phyloP scores from a whole-genome alignment of 805 yeast genomes.

The Yamadazyma sp. region DNA sequence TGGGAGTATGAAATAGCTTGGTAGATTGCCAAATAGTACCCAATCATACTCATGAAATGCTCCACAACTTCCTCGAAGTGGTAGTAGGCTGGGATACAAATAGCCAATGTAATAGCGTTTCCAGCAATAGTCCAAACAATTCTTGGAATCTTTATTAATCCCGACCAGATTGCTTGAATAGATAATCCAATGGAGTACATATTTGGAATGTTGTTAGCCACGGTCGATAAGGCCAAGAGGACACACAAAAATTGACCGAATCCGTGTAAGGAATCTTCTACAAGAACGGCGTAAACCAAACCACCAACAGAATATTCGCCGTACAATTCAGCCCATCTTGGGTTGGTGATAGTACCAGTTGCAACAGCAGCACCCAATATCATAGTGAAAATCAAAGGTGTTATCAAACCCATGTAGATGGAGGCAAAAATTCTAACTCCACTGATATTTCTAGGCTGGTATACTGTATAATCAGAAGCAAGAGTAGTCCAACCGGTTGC shows the following conservation, averaged over 20 bases:
- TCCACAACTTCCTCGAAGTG: conserved; percentile 66
- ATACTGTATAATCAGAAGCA: conserved; percentile 89
- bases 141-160: conserved; percentile 74
- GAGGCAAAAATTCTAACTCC: conserved; percentile 60
- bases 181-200: conserved; percentile 87
- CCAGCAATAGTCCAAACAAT: conserved; percentile 77
- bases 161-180: conserved; percentile 81
- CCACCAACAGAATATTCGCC: conserved; percentile 55
- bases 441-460: conserved; percentile 69
- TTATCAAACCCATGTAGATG: conserved; percentile 59
- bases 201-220: conserved; percentile 90
- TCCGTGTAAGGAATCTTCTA: conserved; percentile 76
- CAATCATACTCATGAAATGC: conserved; percentile 88
- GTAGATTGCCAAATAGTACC: conserved; percentile 87
- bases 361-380: conserved; percentile 85
- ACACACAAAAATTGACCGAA: conserved; percentile 92
- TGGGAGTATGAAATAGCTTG: conserved; percentile 71
- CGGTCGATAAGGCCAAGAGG: conserved; percentile 77
- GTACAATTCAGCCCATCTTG: conserved; percentile 30
- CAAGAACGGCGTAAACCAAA: conserved; percentile 73
- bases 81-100: conserved; percentile 86
- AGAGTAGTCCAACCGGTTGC: conserved; percentile 95
- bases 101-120: conserved; percentile 74
- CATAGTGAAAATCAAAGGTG: conserved; percentile 73
- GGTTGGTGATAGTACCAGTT: conserved; percentile 55